Base-by-base conservation (phyloP, 2,329 filamentous ascomycete genomes). In the Tetracladium maxilliforme region DNA sequence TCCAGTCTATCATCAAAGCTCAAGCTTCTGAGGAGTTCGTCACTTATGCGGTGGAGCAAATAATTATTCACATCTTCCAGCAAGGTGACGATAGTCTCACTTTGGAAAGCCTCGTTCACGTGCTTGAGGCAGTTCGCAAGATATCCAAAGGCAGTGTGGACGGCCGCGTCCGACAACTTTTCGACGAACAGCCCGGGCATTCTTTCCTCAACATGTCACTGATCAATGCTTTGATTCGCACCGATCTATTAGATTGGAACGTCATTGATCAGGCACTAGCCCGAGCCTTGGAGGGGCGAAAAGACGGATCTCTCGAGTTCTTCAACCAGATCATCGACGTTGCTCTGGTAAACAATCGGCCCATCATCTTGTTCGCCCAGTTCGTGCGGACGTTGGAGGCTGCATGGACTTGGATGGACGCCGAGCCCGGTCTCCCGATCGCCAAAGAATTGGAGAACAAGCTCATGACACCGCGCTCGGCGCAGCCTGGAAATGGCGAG, bases 311-410 rank as follows among this genome's bases (percentile, higher is more conserved):
- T 3, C 54, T 94, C 4, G 71, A 83, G 29, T 79, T 92, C 44
- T 61, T 95, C n/a, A 71, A 76, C 25, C 72, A 74, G 21, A 59
- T 94, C 21, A 60, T 93, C 34, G 78, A 90, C 35, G 68, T 82
- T 21, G 69, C 86, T 1, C 56, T 94, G 7, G 65, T 92, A 24
- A 80, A 70, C 36, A 80, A 84, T 23, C 70, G 74, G 22, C 81
- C 83, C 1, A 67, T 77, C 19, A 79, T 78, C 2, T 57, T 94
- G 23, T 79, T 83, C 38, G 74, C 84, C 3, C 84, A 95, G 50
- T 92, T 94, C 42, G 74, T 82, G 6, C 67, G 71, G 33, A 92
- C 82, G 29, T 62, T 93, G 27, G 76, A 87, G 35, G 77, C 73
- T 23, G 73, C 90, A 20, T 86, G 79, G 54, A 57, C 69, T 23